Evolutionary conservation across 2,329 filamentous ascomycete genomes (phyloP), one percentile per base, ranked within the genome.

Genomic region (Arthrobotrys pseudoclavata): DNA sequence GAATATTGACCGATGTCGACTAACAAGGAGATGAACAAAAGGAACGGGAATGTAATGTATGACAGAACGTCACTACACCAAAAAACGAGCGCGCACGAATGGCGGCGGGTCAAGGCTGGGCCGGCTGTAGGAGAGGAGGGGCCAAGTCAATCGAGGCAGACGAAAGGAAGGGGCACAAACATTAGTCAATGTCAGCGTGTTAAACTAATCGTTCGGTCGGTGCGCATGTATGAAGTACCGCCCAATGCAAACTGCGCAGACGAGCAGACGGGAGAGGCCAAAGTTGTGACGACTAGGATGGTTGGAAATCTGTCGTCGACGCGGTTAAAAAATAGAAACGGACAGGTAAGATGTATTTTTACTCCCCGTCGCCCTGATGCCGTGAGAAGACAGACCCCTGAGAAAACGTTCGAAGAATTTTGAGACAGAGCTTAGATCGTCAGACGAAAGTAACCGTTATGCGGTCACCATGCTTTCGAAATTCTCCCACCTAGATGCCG

Each of bases 161-260:
- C 34, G 29, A 34, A 48, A 53, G 48, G 48, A 55, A 61, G 42
- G 48, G 42, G 60, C 45, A 67, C 50, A 55, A 74, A 72, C 69
- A 60, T 72, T 62, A 40, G 37, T 40, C 37, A 57, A 62, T 50
- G 69, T 72, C 69, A 66, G 69, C 69, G 69, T 72, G 61, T 67
- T 52, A 52, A 52, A 74, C 61, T 45, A 74, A 55, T 47, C 29
- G 15, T 50, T 37, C 40, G 53, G 47, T 48, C 40, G 31, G 26
- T 31, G 15, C 42, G 29, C 29, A 42, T 48, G 47, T 70, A 53
- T 70, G 55, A 63, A 47, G 45, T 70, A 63, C 68, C 68, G 57
- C 34, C 57, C 47, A 47, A 37, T 61, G 45, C 29, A 70, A 48
- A 69, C 26, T 40, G 40, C 52, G 61, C 66, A 50, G 40, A 61